Base-by-base conservation (phyloP, 495 filamentous ascomycete species). In the Rusavskia elegans region DNA sequence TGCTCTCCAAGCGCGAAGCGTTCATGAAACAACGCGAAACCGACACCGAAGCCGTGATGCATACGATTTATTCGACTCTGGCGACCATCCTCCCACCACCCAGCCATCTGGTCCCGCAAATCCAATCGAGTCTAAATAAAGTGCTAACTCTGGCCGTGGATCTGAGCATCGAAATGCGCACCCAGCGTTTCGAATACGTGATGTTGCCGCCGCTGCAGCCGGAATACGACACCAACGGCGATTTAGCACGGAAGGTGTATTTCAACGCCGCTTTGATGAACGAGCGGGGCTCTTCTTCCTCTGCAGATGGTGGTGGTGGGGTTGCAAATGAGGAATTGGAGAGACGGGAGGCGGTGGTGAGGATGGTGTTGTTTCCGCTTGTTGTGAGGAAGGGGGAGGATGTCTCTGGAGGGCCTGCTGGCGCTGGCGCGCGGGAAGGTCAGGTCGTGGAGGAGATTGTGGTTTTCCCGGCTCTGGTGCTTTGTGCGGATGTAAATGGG, bases 191-290 rank as follows among this genome's bases (percentile, higher is more conserved):
- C 17, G 89, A 96, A 65, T 98, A 90, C 67, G 87, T 92, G 66
- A 96, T 98, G 89, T 81, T 95, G 6, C 90, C 90, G 4, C 89
- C 92, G 9, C 73, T 93, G n/a, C 86, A 89, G 57, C 90, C 93
- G 11, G 87, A 95, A 60, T 97, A 92, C 68, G 89, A 97, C 66
- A 83, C 81, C 56, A 83, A 87, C 55, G 92, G 92, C 59, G 90
- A 95, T 59, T 78, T 97, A 17, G 74, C 75, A 32, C 84, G 82
- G 38, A 84, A 87, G 42, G 82, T 94, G 16, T 70, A 71, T 50
- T 98, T 97, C 78, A 93, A 90, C 62, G 84, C 89, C 0, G 73
- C 78, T 9, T 71, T 89, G 45, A 98, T 98, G 92, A 89, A 94
- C 59, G 92, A 96, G 69, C 83, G 87, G 23, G 83, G 79, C 32